These are phyloP conservation scores for Leucoagaricus sp. DNA, from an alignment of 1,284 basidiomycete genomes.

Conservation along the genomic window DNA sequence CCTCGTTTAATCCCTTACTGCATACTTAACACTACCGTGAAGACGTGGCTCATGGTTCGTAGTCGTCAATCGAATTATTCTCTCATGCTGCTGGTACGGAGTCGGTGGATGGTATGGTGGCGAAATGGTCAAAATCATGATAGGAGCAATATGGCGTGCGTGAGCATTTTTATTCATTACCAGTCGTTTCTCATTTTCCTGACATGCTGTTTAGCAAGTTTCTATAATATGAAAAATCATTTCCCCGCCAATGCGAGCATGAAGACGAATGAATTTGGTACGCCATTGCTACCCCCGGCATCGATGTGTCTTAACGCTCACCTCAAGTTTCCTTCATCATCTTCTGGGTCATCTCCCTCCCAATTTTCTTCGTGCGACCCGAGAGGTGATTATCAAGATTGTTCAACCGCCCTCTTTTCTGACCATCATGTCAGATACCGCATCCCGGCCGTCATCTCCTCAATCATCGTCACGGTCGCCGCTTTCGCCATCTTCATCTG, in stretches of 20 bases:
- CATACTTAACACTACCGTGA: neutral
- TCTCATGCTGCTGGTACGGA: constrained; percentile 33
- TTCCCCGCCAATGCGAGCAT: constrained; percentile 28
- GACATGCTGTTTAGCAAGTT: constrained; percentile 25
- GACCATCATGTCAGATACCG: constrained; percentile 12
- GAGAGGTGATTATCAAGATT: constrained; percentile 16
- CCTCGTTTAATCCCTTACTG: neutral
- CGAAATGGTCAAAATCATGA: constrained; percentile 35
- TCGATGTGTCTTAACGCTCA: neutral
- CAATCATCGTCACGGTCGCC: constrained; percentile 29
- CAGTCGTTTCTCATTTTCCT: neutral
- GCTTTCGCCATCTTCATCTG: constrained; percentile 34
- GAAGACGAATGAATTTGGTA: constrained; percentile 36
- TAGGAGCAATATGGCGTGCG: constrained; percentile 35
- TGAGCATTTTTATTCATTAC: neutral
- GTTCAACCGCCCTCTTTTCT: neutral
- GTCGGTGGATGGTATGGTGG: constrained; percentile 33
- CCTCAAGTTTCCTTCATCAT: constrained; percentile 18
- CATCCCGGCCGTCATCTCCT: constrained; percentile 19
- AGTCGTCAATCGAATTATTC: constrained; percentile 29
- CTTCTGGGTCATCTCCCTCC: constrained; percentile 20
- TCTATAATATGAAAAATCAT: constrained; percentile 33
- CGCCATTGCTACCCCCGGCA: neutral
- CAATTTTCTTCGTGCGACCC: constrained; percentile 20
- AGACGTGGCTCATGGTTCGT: constrained; percentile 31